These are phyloP conservation scores for Ajuga reptans DNA, from an alignment of 305 asterid species.

Conservation along the genomic window DNA sequence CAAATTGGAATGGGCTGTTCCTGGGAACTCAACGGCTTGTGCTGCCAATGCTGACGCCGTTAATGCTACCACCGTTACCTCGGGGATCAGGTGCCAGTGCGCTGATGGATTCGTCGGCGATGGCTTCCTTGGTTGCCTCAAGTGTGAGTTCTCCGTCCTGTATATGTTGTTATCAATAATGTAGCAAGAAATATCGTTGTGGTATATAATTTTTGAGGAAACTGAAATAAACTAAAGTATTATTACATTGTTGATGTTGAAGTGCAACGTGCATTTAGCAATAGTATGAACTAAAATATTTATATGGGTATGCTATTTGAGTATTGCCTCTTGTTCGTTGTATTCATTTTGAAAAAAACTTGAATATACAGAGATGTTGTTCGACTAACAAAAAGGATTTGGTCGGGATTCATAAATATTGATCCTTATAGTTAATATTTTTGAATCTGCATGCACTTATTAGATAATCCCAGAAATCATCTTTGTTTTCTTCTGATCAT, in stretches of 20 bases:
- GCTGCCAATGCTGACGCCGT: constrained; percentile 32
- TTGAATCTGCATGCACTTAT: neutral
- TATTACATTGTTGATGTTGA: too few species aligned
- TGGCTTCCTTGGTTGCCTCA: constrained; percentile 56
- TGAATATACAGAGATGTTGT: too few species aligned
- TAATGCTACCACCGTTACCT: constrained; percentile 43
- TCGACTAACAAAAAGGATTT: neutral
- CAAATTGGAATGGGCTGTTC: constrained; percentile 67
- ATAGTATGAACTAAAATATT: too few species aligned
- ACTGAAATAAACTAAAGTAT: too few species aligned
- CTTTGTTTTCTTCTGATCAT: neutral
- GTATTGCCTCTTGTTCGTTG: too few species aligned
- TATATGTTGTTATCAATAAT: neutral
- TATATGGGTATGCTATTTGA: too few species aligned
- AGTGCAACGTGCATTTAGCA: too few species aligned
- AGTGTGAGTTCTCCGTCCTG: constrained; percentile 32
- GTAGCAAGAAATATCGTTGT: neutral
- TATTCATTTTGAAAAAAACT: too few species aligned
- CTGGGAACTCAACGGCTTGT: constrained; percentile 39
- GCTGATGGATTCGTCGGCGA: constrained; percentile 53
- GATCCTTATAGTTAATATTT: neutral
- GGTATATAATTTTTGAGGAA: too few species aligned
- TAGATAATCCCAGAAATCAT: neutral
- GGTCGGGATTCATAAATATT: neutral
- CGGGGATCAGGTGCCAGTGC: constrained; percentile 53